Base-by-base conservation (phyloP, 2,329 filamentous ascomycete species). In the Erysiphe pisi region DNA sequence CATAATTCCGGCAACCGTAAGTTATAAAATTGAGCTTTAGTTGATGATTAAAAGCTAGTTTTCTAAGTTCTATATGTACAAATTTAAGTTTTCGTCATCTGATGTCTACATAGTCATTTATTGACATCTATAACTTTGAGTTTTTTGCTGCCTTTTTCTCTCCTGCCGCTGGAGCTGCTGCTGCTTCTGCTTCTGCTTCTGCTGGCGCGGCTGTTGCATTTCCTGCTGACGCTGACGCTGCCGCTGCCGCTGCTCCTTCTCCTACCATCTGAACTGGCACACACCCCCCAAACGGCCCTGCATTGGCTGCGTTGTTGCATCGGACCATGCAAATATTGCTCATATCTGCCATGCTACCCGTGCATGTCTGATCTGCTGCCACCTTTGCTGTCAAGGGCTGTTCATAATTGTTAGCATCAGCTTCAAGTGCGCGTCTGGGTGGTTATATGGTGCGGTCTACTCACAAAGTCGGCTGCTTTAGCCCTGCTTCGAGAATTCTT, bases 201-300 rank as follows among this genome's bases (percentile, higher is more conserved):
- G 52, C 52, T 58, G 52, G 18, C 52, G 18, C n/a, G 52, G 52
- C 20, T 58, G 52, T 25, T 58, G 52, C 52, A 25, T 58, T 58
- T 25, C 25, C 25, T 20, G 20, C 52, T 58, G 7, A n/a, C n/a
- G n/a, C n/a, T n/a, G n/a, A n/a, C n/a, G n/a, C 25, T 20, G 20
- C 52, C 18, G 7, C 52, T 22, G 20, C 52, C 0, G 14, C 52
- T 58, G 52, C 52, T 58, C 6, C 52, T 58, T 75, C 61, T 31
- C 31, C 75, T 45, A 40, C 76, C 79, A 85, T 85, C 81, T 89
- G 87, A 11, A 88, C 85, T 18, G 87, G 86, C 25, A 89, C 85
- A 79, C 87, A 86, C 71, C 87, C 87, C 76, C 89, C 88, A 80
- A 90, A 90, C 45, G 88, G 88, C 20, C 88, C 88, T 56, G 87